phyloP scores from a whole-genome alignment of 495 filamentous ascomycete species.

The Penicillium silybi region DNA sequence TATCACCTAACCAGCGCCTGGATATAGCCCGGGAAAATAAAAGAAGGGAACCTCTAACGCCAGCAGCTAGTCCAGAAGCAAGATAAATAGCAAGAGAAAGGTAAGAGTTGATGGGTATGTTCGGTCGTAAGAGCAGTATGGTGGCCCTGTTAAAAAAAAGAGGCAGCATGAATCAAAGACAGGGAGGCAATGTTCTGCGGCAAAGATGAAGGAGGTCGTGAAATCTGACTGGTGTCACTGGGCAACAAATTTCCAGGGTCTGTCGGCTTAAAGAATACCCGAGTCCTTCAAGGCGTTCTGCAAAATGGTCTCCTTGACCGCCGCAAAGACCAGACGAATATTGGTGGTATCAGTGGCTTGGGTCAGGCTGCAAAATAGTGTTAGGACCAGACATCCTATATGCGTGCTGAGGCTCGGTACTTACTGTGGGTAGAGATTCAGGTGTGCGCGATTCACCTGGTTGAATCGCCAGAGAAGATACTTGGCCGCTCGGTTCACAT shows the following conservation, averaged over 20 bases:
- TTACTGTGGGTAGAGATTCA: slow-evolving; percentile 97
- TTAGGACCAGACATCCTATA: not conserved
- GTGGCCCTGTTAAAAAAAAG: not conserved
- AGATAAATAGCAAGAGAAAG: slow-evolving; percentile 15
- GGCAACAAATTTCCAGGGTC: not conserved
- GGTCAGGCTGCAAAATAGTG: slow-evolving; percentile 61
- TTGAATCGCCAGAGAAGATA: slow-evolving; percentile 98
- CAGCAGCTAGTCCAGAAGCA: slow-evolving; percentile 31
- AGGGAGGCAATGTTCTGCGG: slow-evolving; percentile 1
- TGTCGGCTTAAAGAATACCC: slow-evolving; percentile 67
- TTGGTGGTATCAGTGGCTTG: slow-evolving; percentile 99
- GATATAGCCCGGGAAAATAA: slow-evolving; percentile 16
- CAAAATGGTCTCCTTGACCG: slow-evolving; percentile 97
- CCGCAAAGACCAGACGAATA: slow-evolving; percentile 94
- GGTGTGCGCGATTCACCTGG: slow-evolving; percentile 92
- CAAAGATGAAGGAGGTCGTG: slow-evolving; percentile 2
- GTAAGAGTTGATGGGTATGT: slow-evolving; percentile 9
- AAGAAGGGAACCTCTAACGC: slow-evolving; percentile 32
- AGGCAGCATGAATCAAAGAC: not conserved
- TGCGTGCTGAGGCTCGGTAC: slow-evolving; percentile 24
- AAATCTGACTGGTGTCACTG: slow-evolving; percentile 1
- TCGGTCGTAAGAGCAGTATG: slow-evolving; percentile 2
- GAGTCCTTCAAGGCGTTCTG: slow-evolving; percentile 98
- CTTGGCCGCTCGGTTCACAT: slow-evolving; percentile 96
- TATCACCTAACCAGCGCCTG: slow-evolving; percentile 32